Evolutionary conservation across 2,329 filamentous ascomycete genomes (phyloP).

Genomic region (Colletotrichum gigasporum): DNA sequence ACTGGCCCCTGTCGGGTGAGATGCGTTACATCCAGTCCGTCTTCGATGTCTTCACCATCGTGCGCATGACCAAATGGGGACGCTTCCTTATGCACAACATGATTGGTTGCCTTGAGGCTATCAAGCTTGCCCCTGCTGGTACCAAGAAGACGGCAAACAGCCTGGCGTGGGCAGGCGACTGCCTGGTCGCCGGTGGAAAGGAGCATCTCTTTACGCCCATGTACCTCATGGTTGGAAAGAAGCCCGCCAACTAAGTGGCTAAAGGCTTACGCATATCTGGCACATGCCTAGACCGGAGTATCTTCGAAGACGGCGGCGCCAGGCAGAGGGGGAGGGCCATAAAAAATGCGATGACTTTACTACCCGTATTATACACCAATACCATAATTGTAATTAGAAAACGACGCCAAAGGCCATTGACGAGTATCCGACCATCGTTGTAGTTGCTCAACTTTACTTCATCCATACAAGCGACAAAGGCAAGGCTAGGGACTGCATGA

Average conservation of each 20-base stretch:
- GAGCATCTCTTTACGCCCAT: slow-evolving; percentile 98
- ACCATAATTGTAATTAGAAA: slow-evolving; percentile 30
- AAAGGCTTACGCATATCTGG: neutral
- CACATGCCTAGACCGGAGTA: no score
- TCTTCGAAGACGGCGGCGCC: neutral
- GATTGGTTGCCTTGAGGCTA: slow-evolving; percentile 78
- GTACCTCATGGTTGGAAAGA: slow-evolving; percentile 96
- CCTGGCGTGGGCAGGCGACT: slow-evolving; percentile 82
- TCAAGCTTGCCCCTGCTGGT: slow-evolving; percentile 80
- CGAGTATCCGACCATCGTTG: neutral
- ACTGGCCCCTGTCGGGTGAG: slow-evolving; percentile 89
- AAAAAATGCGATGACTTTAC: neutral
- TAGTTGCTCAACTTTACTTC: neutral
- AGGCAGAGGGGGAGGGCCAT: neutral
- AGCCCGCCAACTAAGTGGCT: slow-evolving; percentile 61
- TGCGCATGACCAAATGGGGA: slow-evolving; percentile 89
- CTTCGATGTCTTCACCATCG: slow-evolving; percentile 83
- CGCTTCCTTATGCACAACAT: slow-evolving; percentile 79
- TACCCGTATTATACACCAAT: neutral
- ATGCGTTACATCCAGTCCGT: slow-evolving; percentile 84
- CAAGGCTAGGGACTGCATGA: no score
- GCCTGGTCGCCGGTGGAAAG: slow-evolving; percentile 84
- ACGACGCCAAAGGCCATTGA: neutral
- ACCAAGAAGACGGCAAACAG: slow-evolving; percentile 97
- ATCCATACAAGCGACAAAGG: no score